A percentile compares a stretch with the other conserved stretches of the same genome.
Conservation (phyloP, 2,329 filamentous ascomycete species). For the Claviceps sp. region DNA sequence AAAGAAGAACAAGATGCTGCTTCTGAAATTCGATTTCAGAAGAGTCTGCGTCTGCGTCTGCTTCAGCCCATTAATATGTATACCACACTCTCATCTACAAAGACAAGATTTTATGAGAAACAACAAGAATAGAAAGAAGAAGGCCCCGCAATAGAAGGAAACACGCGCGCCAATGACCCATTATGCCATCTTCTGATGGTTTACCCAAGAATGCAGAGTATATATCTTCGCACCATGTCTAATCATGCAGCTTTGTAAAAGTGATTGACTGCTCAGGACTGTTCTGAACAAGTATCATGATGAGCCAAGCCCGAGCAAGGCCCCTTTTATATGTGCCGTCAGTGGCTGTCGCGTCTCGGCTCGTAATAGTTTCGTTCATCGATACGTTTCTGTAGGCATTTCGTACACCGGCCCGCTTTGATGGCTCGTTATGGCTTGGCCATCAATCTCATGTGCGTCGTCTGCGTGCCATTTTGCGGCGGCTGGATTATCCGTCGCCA, state of each 20-base stretch:
- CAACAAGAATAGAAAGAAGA: neutral
- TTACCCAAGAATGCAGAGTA: neutral
- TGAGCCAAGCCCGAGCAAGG: neutral
- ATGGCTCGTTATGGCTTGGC: conserved; percentile 19
- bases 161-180: neutral
- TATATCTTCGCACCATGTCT: neutral
- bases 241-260: neutral
- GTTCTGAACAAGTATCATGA: neutral
- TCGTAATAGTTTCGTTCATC: conserved; percentile 10
- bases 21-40: too few species aligned
- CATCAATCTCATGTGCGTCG: conserved; percentile 26
- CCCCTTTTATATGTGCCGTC: neutral
- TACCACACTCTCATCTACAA: too few species aligned
- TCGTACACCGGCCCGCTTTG: conserved; percentile 27
- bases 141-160: too few species aligned
- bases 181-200: neutral
- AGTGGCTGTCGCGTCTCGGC: neutral
- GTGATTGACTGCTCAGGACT: neutral
- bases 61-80: too few species aligned
- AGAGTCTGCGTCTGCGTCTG: too few species aligned
- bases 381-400: conserved; percentile 27
- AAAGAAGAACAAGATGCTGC: too few species aligned
- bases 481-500: conserved; percentile 18
- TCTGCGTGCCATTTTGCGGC: conserved; percentile 21
- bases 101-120: too few species aligned